A percentile compares a stretch with the other conserved stretches of the same genome.
Conservation (phyloP, 306 rosid species). For the Canavalia gladiata region DNA sequence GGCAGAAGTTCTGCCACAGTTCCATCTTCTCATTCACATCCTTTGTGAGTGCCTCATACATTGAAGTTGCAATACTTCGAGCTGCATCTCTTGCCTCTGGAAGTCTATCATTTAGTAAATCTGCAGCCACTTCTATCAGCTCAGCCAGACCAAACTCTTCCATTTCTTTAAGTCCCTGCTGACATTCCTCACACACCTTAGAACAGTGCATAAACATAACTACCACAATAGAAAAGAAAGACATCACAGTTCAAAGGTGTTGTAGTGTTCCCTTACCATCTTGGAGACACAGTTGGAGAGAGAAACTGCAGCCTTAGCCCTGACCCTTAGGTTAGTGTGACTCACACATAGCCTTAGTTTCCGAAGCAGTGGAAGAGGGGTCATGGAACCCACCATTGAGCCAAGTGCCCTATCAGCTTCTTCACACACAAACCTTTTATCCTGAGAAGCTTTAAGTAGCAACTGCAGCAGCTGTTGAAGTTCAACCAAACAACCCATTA, state of each 20-base stretch:
- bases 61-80: conserved; percentile 66
- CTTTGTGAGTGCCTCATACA: conserved; percentile 61
- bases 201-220: not conserved
- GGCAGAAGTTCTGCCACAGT: conserved; percentile 88
- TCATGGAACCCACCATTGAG: conserved; percentile 69
- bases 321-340: conserved; percentile 75
- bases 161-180: conserved; percentile 79
- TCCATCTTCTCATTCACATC: conserved; percentile 74
- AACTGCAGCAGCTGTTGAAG: conserved; percentile 75
- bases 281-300: conserved; percentile 80
- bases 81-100: conserved; percentile 98
- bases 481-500: conserved; percentile 43
- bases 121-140: conserved; percentile 77
- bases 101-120: conserved; percentile 82
- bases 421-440: conserved; percentile 91
- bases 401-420: conserved; percentile 84
- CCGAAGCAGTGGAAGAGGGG: conserved; percentile 77
- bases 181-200: conserved; percentile 1
- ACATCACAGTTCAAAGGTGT: not conserved
- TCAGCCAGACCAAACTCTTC: conserved; percentile 70
- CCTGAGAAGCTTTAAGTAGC: conserved; percentile 88
- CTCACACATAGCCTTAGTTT: conserved; percentile 67
- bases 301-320: conserved; percentile 86
- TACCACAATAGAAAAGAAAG: not conserved
- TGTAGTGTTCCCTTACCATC: conserved; percentile 74